Evolutionary conservation across 176 grass and related monocot species (phyloP).

Genomic region (Zea luxurians): DNA sequence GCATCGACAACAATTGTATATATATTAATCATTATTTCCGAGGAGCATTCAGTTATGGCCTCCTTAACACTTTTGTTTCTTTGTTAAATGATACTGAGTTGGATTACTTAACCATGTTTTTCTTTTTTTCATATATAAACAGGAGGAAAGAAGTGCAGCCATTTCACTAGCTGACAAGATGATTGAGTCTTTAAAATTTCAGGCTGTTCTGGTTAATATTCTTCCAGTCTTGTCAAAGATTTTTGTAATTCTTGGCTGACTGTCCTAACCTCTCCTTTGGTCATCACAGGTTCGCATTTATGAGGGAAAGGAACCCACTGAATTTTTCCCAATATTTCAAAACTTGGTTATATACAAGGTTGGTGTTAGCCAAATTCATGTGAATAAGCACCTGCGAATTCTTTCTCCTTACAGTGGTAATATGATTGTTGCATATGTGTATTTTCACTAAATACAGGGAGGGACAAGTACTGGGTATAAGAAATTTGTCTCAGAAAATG

Average conservation of each 20-base stretch:
- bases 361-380: slow-evolving; percentile 21
- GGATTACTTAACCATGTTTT: slow-evolving; percentile 4
- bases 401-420: not conserved
- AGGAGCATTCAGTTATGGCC: not conserved
- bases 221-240: slow-evolving; percentile 27
- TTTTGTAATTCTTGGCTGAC: slow-evolving; percentile 16
- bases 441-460: slow-evolving; percentile 53
- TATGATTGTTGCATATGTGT: slow-evolving; percentile 23
- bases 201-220: slow-evolving; percentile 77
- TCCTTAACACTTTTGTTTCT: not conserved
- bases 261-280: slow-evolving; percentile 6
- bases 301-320: slow-evolving; percentile 96
- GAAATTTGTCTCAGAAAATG: slow-evolving; percentile 72
- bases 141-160: slow-evolving; percentile 84
- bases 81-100: slow-evolving; percentile 24
- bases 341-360: slow-evolving; percentile 93
- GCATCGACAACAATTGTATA: too few species aligned
- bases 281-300: slow-evolving; percentile 71
- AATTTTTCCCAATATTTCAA: slow-evolving; percentile 97
- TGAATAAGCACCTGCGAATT: not conserved
- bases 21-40: not conserved
- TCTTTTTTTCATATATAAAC: slow-evolving; percentile 29
- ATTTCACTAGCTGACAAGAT: slow-evolving; percentile 77
- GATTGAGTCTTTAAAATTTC: slow-evolving; percentile 87
- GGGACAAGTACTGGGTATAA: slow-evolving; percentile 89